Conservation (phyloP, 495 filamentous ascomycete genomes). For the Penicillium mononematosum region DNA sequence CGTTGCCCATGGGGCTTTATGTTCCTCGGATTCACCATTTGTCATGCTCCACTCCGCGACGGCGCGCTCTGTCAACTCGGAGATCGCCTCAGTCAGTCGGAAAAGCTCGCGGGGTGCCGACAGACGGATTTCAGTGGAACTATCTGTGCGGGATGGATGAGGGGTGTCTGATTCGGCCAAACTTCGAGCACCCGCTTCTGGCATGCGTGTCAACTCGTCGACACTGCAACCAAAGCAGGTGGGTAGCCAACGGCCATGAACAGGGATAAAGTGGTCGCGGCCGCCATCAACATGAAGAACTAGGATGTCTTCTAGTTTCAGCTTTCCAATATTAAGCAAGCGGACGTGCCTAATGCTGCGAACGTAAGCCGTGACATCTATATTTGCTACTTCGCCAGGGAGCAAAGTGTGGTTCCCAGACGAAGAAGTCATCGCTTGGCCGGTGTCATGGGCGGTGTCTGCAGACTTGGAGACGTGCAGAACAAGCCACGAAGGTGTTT, state of each 20-base stretch:
- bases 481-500: constrained; percentile 62
- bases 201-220: constrained; percentile 78
- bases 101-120: constrained; percentile 84
- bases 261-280: constrained; percentile 86
- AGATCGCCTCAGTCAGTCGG: constrained; percentile 79
- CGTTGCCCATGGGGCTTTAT: constrained; percentile 54
- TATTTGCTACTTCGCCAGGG: constrained; percentile 78
- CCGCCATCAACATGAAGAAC: constrained; percentile 84
- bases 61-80: constrained; percentile 68
- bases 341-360: constrained; percentile 61
- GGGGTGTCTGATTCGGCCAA: constrained; percentile 32
- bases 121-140: constrained; percentile 54
- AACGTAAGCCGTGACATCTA: constrained; percentile 64
- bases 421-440: constrained; percentile 29
- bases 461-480: constrained; percentile 57
- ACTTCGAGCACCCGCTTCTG: constrained; percentile 67
- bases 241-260: constrained; percentile 73
- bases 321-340: constrained; percentile 65
- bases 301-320: constrained; percentile 76
- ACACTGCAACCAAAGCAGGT: constrained; percentile 82
- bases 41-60: constrained; percentile 85
- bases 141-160: constrained; percentile 25
- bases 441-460: constrained; percentile 28
- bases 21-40: constrained; percentile 45
- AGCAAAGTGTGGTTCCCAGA: constrained; percentile 58